Percentiles rank a stretch among this genome's conserved stretches.
Evolutionary conservation across 2,329 filamentous ascomycete genomes (phyloP).

Genomic region (Sporothrix luriei): DNA sequence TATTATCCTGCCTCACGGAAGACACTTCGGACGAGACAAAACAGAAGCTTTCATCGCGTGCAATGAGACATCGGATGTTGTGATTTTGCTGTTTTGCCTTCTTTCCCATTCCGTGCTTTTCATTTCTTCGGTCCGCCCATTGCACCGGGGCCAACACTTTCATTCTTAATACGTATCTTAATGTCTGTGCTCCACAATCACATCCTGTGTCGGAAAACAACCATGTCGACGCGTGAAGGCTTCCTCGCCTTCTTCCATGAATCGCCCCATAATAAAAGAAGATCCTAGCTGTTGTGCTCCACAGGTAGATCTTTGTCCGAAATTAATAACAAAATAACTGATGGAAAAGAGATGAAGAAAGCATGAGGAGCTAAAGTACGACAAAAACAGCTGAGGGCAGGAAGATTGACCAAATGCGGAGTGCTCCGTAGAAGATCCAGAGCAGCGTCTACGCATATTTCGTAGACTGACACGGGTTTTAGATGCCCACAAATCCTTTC

Average conservation of each 20-base stretch:
- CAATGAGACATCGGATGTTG: not conserved
- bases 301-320: slow-evolving; percentile 29
- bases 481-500: not conserved
- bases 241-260: slow-evolving; percentile 14
- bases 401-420: not conserved
- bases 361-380: not conserved
- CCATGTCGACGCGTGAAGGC: slow-evolving; percentile 17
- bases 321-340: slow-evolving; percentile 18
- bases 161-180: not conserved
- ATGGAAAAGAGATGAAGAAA: slow-evolving; percentile 21
- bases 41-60: not conserved
- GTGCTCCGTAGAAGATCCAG: too few relatives aligned
- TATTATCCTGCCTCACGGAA: not conserved
- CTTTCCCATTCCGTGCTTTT: not conserved
- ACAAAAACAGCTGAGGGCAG: not conserved
- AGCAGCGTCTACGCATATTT: not conserved
- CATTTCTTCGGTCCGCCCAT: not conserved
- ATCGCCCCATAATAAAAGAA: slow-evolving; percentile 29
- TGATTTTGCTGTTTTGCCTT: not conserved
- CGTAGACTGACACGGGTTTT: not conserved
- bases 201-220: not conserved
- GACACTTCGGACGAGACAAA: slow-evolving; percentile 20
- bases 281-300: slow-evolving; percentile 28
- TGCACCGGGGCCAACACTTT: not conserved
- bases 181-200: slow-evolving; percentile 13